phyloP scores from a whole-genome alignment of 164 flowering plant genomes.

The Vitis rupestris region DNA sequence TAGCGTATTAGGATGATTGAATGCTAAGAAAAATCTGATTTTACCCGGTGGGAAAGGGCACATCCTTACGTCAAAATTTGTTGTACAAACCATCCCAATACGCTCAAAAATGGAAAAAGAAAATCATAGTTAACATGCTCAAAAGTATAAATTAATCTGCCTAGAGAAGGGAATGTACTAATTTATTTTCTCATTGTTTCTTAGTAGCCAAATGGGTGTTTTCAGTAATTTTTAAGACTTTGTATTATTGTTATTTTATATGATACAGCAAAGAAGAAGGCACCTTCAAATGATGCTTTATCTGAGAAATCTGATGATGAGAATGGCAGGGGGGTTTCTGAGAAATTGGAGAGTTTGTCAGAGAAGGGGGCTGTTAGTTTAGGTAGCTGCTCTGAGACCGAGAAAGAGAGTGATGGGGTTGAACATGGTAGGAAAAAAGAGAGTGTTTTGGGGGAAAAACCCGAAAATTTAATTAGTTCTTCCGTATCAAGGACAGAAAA shows the following conservation, averaged over 20 bases:
- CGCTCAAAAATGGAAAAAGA: too few relatives aligned
- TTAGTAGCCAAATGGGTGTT: not conserved
- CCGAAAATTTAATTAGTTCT: slow-evolving; percentile 10
- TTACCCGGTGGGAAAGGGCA: not conserved
- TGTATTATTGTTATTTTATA: slow-evolving; percentile 6
- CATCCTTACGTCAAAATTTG: not conserved
- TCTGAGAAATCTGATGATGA: slow-evolving; percentile 33
- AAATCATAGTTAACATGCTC: not conserved
- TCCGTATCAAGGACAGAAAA: slow-evolving; percentile 20
- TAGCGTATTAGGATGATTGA: too few relatives aligned
- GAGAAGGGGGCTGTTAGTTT: slow-evolving; percentile 6
- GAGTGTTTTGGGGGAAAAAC: slow-evolving; percentile 14
- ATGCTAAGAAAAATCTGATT: too few relatives aligned
- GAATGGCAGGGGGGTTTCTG: slow-evolving; percentile 20
- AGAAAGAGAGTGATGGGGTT: slow-evolving; percentile 21
- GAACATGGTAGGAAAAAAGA: slow-evolving; percentile 20
- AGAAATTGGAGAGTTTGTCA: slow-evolving; percentile 14
- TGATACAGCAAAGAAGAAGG: slow-evolving; percentile 38
- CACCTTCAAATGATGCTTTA: slow-evolving; percentile 20
- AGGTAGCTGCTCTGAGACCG: slow-evolving; percentile 18
- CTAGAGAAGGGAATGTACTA: not conserved
- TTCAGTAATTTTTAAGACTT: slow-evolving; percentile 9
- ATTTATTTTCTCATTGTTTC: not conserved
- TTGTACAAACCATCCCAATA: not conserved
- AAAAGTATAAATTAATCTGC: too few relatives aligned